phyloP scores from a whole-genome alignment of 768 basidiomycete species.

The Cubamyces lactineus region DNA sequence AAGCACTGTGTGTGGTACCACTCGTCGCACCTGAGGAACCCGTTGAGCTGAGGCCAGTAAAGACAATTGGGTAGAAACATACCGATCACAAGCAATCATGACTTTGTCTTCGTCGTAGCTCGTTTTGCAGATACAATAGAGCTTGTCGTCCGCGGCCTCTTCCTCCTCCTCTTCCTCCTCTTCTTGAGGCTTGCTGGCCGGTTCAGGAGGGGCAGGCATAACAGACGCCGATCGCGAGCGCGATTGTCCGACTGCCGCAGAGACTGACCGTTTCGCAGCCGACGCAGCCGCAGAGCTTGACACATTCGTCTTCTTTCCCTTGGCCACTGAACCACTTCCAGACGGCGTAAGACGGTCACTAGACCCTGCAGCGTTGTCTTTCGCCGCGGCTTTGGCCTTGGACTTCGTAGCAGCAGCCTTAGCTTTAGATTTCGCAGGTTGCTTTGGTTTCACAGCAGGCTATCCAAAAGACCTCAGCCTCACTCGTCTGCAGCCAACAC shows the following conservation, averaged over 20 bases:
- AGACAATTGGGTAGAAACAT: slow-evolving; percentile 33
- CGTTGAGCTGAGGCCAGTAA: not conserved
- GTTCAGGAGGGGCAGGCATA: slow-evolving; percentile 55
- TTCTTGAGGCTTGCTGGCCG: slow-evolving; percentile 50
- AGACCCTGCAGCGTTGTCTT: slow-evolving; percentile 25
- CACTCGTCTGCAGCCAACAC: not conserved
- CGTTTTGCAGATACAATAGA: slow-evolving; percentile 90
- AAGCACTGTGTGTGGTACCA: slow-evolving; percentile 94
- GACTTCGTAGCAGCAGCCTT: slow-evolving; percentile 27
- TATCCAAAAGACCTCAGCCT: not conserved
- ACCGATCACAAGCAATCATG: slow-evolving; percentile 96
- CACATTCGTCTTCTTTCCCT: slow-evolving; percentile 34
- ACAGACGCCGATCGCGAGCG: slow-evolving; percentile 75
- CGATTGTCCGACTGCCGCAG: slow-evolving; percentile 31
- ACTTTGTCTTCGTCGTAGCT: slow-evolving; percentile 83
- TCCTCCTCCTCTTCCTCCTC: slow-evolving; percentile 42
- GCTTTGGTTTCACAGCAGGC: slow-evolving; percentile 26
- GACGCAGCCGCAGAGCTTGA: slow-evolving; percentile 29
- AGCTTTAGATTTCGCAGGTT: slow-evolving; percentile 29
- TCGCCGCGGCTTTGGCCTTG: slow-evolving; percentile 29
- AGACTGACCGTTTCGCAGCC: slow-evolving; percentile 32
- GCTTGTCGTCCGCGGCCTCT: slow-evolving; percentile 58
- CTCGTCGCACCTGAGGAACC: slow-evolving; percentile 75
- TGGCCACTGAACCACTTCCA: slow-evolving; percentile 20
- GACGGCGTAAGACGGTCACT: slow-evolving; percentile 22